These are phyloP conservation scores for Cornus controversa DNA, from an alignment of 148 eudicot genomes.

Conservation along the genomic window DNA sequence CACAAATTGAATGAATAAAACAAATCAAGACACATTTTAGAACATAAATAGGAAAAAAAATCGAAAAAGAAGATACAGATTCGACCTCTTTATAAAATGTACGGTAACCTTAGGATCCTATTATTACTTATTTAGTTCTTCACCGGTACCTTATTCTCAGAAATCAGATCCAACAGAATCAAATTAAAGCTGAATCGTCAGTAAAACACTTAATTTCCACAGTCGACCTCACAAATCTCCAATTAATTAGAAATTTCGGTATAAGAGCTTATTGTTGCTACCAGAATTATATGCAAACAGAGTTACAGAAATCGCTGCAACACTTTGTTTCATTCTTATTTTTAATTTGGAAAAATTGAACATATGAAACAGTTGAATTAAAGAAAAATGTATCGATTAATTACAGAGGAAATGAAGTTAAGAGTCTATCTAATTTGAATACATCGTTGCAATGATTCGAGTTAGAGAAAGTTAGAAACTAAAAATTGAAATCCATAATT, in stretches of 20 bases:
- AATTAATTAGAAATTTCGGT: not conserved
- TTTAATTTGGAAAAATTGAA: too few relatives aligned
- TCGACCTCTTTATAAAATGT: not conserved
- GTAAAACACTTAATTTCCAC: not conserved
- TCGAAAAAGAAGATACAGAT: too few relatives aligned
- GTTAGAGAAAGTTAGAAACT: not conserved
- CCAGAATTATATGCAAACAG: not conserved
- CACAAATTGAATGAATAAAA: too few relatives aligned
- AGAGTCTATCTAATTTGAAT: not conserved
- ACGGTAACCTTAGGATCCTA: not conserved
- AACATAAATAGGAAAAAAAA: not conserved
- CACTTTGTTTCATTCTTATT: not conserved
- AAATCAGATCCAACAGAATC: not conserved
- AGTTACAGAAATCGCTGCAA: not conserved
- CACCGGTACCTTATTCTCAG: not conserved
- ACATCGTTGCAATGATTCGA: not conserved
- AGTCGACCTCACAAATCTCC: not conserved
- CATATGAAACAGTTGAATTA: not conserved
- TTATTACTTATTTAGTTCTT: not conserved
- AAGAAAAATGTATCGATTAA: not conserved
- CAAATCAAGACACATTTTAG: not conserved
- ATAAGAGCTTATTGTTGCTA: not conserved
- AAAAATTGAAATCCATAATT: not conserved
- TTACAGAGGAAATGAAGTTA: not conserved
- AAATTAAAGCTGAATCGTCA: not conserved